These are phyloP conservation scores for Euphorbia peplus DNA, from an alignment of 345 rosid species.

Conservation along the genomic window DNA sequence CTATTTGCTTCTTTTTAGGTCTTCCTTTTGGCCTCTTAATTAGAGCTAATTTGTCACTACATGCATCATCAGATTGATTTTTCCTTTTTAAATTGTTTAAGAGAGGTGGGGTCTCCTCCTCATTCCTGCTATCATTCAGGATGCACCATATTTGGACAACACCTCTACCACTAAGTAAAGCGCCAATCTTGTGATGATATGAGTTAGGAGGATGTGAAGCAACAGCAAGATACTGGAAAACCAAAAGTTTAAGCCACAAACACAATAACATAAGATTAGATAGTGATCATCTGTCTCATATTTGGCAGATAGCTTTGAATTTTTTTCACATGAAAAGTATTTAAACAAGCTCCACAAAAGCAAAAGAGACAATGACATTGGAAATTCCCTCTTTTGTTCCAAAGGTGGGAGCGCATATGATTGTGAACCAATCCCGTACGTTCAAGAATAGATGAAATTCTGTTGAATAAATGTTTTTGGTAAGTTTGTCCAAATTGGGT, in stretches of 20 bases:
- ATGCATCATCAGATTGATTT: slow-evolving; percentile 16
- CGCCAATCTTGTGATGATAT: slow-evolving; percentile 69
- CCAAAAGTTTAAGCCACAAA: not conserved
- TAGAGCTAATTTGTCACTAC: slow-evolving; percentile 20
- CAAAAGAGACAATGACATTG: not conserved
- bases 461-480: not conserved
- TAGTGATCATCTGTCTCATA: not conserved
- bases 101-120: slow-evolving; percentile 21
- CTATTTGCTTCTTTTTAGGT: slow-evolving; percentile 28
- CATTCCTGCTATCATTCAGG: slow-evolving; percentile 37
- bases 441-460: not conserved
- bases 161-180: slow-evolving; percentile 73
- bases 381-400: not conserved
- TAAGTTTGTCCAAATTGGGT: not conserved
- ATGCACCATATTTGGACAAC: slow-evolving; percentile 84
- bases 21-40: slow-evolving; percentile 31
- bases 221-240: slow-evolving; percentile 72
- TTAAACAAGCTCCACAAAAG: not conserved
- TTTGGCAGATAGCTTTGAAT: not conserved
- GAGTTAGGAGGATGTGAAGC: slow-evolving; percentile 89
- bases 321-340: not conserved
- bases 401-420: not conserved
- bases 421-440: not conserved
- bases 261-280: not conserved
- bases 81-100: slow-evolving; percentile 26